phyloP scores from a whole-genome alignment of 202 grass and related monocot species.

The Carex arenaria region DNA sequence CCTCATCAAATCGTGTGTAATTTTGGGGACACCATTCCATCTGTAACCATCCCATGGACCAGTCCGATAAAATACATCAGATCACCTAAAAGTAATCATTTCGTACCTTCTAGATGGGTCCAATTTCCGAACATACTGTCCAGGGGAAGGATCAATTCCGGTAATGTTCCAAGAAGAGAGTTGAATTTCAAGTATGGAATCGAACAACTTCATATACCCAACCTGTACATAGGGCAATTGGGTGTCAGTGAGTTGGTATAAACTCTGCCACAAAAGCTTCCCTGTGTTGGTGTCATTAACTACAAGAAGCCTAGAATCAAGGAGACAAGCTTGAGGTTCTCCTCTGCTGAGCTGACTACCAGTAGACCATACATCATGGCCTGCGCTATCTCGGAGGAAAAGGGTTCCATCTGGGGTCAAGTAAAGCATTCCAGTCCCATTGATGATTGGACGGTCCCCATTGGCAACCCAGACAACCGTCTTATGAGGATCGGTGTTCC shows the following conservation, averaged over 20 bases:
- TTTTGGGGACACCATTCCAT: conserved; percentile 3
- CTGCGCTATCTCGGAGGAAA: neutral
- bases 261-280: neutral
- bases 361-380: neutral
- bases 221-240: neutral
- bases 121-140: neutral
- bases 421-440: neutral
- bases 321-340: conserved; percentile 21
- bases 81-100: neutral
- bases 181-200: neutral
- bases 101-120: conserved; percentile 9
- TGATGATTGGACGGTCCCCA: neutral
- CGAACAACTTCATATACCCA: conserved; percentile 7
- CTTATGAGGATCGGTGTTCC: neutral
- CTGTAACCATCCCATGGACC: conserved; percentile 30
- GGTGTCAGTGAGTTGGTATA: conserved; percentile 7
- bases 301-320: neutral
- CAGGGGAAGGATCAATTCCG: conserved; percentile 1
- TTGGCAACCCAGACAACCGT: conserved; percentile 28
- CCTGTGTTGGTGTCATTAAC: conserved; percentile 1
- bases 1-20: neutral
- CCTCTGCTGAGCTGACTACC: neutral
- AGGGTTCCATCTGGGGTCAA: neutral
- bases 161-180: conserved; percentile 3
- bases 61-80: neutral